Base-by-base conservation (phyloP, 768 basidiomycete genomes). In the Zangia roseola region DNA sequence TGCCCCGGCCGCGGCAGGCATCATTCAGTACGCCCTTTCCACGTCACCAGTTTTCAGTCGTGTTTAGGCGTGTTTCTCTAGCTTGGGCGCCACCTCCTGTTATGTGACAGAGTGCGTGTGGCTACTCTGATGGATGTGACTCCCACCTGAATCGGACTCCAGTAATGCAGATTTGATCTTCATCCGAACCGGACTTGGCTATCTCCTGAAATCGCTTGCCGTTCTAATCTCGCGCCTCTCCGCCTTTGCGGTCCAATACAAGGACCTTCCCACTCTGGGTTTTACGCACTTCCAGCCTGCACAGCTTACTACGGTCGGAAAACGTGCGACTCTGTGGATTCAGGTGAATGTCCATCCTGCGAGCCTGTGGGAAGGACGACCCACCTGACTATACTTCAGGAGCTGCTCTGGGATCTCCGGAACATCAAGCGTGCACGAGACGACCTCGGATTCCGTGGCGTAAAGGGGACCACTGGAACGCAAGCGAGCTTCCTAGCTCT, bases 221-320 rank as follows among this genome's bases (percentile, higher is more conserved):
- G 77, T 90, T 23, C 80, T 99, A 45, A 94, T 99, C 60, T 88
- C 88, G 36, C 87, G 95, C 28, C 81, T 99, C 34, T 78, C 94
- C 20, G 62, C 70, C 2, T 99, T 98, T 55, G 94, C 97, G 7
- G 74, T 79, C 33, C 78, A 94, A 60, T 86, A 98, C 67, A 84
- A 84, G 39, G 90, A 84, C 50, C 81, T 97, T 33, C 94, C 97
- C 1, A 93, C 94, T 0, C 80, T 99, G 26, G 97, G 97, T 2
- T 99, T 95, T 74, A 99, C 97, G 5, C 97, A 99, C 69, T 99
- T 94, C 76, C 97, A 99, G 69, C 94, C 97, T 4, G 97, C 97
- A 7, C 97, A 99, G 72, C 76, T 98, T 50, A 97, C 95, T 0
- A 99, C 97, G 3, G 95, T 99, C 24, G 97, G 97, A 6, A 99